These are phyloP conservation scores for Pisolithus tinctorius DNA, from an alignment of 768 basidiomycete species.

Conservation along the genomic window DNA sequence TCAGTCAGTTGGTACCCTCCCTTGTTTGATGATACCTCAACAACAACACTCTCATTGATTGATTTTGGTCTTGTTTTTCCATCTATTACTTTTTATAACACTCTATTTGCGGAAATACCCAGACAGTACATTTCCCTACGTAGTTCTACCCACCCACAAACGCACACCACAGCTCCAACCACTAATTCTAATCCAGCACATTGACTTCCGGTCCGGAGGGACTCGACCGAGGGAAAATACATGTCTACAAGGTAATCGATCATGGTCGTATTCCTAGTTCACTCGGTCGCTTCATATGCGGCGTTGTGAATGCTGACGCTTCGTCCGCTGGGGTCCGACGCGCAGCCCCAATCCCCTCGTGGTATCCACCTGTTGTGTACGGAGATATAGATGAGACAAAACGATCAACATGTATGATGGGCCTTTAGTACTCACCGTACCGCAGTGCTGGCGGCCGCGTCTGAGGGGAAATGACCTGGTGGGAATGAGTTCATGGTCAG, in stretches of 20 bases:
- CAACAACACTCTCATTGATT: conserved; percentile 26
- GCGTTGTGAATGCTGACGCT: conserved; percentile 95
- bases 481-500: conserved; percentile 1
- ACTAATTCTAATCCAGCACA: conserved; percentile 20
- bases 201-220: conserved; percentile 16
- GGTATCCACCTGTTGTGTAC: conserved; percentile 71
- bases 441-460: conserved; percentile 84
- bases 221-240: conserved; percentile 16
- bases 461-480: conserved; percentile 72
- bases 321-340: conserved; percentile 89
- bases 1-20: conserved; percentile 19
- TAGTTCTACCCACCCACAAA: conserved; percentile 3
- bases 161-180: not conserved
- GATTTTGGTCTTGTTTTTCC: not conserved
- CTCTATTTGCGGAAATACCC: conserved; percentile 30
- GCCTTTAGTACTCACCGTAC: conserved; percentile 56
- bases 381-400: conserved; percentile 4
- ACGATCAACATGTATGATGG: conserved; percentile 4
- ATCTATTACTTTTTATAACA: conserved; percentile 25
- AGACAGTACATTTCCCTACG: conserved; percentile 12
- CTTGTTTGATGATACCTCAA: conserved; percentile 28
- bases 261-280: conserved; percentile 8
- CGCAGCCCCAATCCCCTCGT: conserved; percentile 94
- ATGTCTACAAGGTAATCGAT: not conserved
- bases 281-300: conserved; percentile 50